Evolutionary conservation across 2,329 filamentous ascomycete genomes (phyloP).

Genomic region (Fusarium mundagurra): DNA sequence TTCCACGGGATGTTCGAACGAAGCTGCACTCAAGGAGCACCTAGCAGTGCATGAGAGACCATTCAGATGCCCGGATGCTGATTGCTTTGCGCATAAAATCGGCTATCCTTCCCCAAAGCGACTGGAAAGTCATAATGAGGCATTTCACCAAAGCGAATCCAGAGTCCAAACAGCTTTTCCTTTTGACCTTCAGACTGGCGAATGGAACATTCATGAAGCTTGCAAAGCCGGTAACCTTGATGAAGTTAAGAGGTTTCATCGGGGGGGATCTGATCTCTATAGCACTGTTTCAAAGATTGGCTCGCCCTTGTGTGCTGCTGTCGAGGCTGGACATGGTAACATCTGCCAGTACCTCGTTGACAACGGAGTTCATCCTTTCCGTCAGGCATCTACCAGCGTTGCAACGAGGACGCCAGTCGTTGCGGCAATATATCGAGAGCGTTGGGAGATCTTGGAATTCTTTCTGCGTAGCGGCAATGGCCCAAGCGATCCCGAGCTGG

Average conservation of each 20-base stretch:
- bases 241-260: not conserved
- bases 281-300: accelerated
- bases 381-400: accelerated
- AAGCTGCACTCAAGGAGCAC: accelerated
- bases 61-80: accelerated
- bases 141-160: accelerated
- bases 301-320: not conserved
- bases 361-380: not conserved
- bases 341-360: not conserved
- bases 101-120: accelerated
- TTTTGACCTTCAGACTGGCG: accelerated
- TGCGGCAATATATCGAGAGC: not conserved
- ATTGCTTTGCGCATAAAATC: accelerated
- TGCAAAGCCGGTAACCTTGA: not conserved
- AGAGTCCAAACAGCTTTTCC: not conserved
- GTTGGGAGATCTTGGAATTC: not conserved
- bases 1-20: accelerated
- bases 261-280: not conserved
- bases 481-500: accelerated
- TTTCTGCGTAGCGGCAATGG: accelerated
- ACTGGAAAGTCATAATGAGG: not conserved
- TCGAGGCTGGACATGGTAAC: not conserved
- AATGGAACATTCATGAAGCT: not conserved
- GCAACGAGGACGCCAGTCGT: not conserved
- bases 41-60: accelerated